phyloP scores from a whole-genome alignment of 2,329 filamentous ascomycete genomes.

The Apiospora kogelbergensis region DNA sequence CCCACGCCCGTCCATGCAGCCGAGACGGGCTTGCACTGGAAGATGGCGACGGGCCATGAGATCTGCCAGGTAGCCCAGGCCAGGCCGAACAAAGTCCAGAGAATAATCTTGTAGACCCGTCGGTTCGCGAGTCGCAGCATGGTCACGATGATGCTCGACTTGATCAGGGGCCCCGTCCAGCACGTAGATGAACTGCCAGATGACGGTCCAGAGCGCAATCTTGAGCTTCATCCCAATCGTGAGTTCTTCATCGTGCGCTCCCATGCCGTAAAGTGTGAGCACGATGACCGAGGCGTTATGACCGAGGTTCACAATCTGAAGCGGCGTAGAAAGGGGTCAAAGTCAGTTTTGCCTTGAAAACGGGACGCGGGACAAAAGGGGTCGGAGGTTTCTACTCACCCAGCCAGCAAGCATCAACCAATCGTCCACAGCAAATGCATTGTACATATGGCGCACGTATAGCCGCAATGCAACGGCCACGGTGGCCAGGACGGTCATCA shows the following conservation, averaged over 20 bases:
- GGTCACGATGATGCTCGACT: conserved; percentile 16
- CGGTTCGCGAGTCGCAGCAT: conserved; percentile 15
- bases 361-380: background rate
- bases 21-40: conserved; percentile 17
- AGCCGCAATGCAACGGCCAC: conserved; percentile 11
- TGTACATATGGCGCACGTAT: conserved; percentile 12
- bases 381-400: conserved; percentile 5
- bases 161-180: conserved; percentile 18
- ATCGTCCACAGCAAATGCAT: background rate
- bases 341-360: too few species aligned
- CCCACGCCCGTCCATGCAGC: conserved; percentile 17
- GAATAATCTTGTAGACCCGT: conserved; percentile 13
- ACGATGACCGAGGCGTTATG: conserved; percentile 16
- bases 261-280: conserved; percentile 15
- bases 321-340: background rate
- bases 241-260: conserved; percentile 18
- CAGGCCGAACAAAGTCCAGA: conserved; percentile 15
- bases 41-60: conserved; percentile 18
- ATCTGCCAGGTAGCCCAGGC: conserved; percentile 18
- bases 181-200: conserved; percentile 18
- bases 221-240: conserved; percentile 15
- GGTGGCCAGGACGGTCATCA: conserved; percentile 17
- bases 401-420: conserved; percentile 17
- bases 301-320: conserved; percentile 13
- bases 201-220: conserved; percentile 15